A percentile compares a stretch with the other conserved stretches of the same genome.
phyloP scores from a whole-genome alignment of 305 asterid genomes.

The Salvia sclarea region DNA sequence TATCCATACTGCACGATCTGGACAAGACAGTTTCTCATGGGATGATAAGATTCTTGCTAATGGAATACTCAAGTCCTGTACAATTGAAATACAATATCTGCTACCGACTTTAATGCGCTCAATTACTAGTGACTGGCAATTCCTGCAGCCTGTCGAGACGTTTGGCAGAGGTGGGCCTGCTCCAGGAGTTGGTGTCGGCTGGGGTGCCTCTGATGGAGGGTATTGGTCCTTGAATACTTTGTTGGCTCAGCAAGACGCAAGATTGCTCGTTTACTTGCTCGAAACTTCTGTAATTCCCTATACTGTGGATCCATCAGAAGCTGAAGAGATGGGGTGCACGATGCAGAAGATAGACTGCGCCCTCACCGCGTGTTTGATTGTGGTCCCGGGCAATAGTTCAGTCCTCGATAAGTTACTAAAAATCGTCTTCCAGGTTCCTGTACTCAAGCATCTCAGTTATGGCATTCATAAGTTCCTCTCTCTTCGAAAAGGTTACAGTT shows the following conservation, averaged over 20 bases:
- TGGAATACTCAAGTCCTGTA: slow-evolving; percentile 63
- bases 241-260: slow-evolving; percentile 72
- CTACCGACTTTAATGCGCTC: slow-evolving; percentile 44
- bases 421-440: slow-evolving; percentile 60
- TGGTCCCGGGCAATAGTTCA: slow-evolving; percentile 57
- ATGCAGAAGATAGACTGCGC: slow-evolving; percentile 56
- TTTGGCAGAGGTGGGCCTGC: slow-evolving; percentile 97
- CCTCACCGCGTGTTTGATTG: slow-evolving; percentile 55
- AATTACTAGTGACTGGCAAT: slow-evolving; percentile 46
- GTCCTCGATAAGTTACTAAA: slow-evolving; percentile 59
- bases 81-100: slow-evolving; percentile 46
- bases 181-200: slow-evolving; percentile 95
- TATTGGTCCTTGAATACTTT: slow-evolving; percentile 70
- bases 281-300: slow-evolving; percentile 40
- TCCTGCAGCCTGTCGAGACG: slow-evolving; percentile 49
- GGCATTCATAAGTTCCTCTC: slow-evolving; percentile 54
- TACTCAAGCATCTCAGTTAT: slow-evolving; percentile 57
- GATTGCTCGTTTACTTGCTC: slow-evolving; percentile 58
- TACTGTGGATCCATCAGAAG: slow-evolving; percentile 36
- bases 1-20: slow-evolving; percentile 39
- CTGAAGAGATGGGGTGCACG: slow-evolving; percentile 35
- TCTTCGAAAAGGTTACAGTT: slow-evolving; percentile 37
- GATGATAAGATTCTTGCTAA: slow-evolving; percentile 66
- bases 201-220: slow-evolving; percentile 97
- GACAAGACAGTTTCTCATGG: slow-evolving; percentile 32